Conservation (phyloP, 495 filamentous ascomycete genomes). For the Lentithecium fluviatile region DNA sequence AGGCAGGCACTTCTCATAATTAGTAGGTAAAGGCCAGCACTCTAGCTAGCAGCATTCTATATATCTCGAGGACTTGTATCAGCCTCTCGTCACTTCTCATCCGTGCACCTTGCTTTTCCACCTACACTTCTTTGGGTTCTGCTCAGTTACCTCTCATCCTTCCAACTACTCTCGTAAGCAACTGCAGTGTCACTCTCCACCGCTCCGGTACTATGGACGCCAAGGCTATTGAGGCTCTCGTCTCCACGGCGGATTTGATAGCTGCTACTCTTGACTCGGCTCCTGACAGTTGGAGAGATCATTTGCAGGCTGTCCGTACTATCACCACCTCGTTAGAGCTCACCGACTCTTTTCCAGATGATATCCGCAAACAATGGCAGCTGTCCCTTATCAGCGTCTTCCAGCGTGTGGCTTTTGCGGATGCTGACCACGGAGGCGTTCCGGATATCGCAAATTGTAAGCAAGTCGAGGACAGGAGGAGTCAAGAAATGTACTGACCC, state of each 20-base stretch:
- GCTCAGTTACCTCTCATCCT: too few species aligned
- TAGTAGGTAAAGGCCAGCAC: too few species aligned
- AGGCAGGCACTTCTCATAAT: too few species aligned
- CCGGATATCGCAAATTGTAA: slow-evolving; percentile 47
- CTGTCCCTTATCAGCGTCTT: slow-evolving; percentile 44
- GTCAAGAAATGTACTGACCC: too few species aligned
- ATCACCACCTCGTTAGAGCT: slow-evolving; percentile 43
- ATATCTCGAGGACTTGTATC: too few species aligned
- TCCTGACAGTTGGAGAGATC: slow-evolving; percentile 26
- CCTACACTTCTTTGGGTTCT: too few species aligned
- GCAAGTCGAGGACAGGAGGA: too few species aligned
- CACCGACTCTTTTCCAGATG: slow-evolving; percentile 42
- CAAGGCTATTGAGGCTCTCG: neutral
- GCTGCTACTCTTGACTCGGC: slow-evolving; percentile 16
- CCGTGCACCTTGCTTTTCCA: too few species aligned
- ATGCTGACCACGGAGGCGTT: slow-evolving; percentile 49
- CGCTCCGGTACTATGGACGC: slow-evolving; percentile 10
- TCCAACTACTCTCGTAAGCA: too few species aligned
- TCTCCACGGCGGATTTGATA: slow-evolving; percentile 20
- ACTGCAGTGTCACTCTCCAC: too few species aligned
- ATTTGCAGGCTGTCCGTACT: slow-evolving; percentile 31
- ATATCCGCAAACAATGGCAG: slow-evolving; percentile 41
- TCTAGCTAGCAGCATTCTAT: too few species aligned
- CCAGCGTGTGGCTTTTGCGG: slow-evolving; percentile 51
- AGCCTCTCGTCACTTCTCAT: too few species aligned